These are phyloP conservation scores for Phialemonium atrogriseum DNA, from an alignment of 2,329 filamentous ascomycete species.

Conservation along the genomic window DNA sequence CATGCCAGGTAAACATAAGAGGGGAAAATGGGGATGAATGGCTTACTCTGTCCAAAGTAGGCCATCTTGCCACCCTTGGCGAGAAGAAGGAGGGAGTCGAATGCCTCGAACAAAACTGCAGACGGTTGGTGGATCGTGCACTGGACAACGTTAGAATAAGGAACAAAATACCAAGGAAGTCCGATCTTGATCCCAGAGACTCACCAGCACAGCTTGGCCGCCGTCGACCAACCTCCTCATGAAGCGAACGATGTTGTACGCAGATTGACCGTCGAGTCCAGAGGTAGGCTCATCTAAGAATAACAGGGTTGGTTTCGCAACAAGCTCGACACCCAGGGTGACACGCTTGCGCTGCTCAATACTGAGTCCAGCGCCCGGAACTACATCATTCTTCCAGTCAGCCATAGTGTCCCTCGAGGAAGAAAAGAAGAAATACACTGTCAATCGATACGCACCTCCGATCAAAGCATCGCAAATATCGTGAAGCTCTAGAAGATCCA, in stretches of 20 bases:
- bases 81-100: constrained; percentile 56
- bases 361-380: constrained; percentile 33
- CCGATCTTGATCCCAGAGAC: background rate
- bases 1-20: background rate
- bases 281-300: constrained; percentile 1
- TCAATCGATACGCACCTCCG: too few relatives aligned
- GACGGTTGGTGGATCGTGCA: constrained; percentile 60
- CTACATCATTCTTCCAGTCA: too few relatives aligned
- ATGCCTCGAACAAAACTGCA: constrained; percentile 54
- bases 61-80: constrained; percentile 58
- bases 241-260: background rate
- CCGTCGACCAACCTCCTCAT: background rate
- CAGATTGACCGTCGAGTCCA: background rate
- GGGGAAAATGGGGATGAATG: background rate
- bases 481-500: constrained; percentile 60
- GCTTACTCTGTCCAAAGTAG: constrained; percentile 47
- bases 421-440: too few relatives aligned
- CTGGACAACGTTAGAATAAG: too few relatives aligned
- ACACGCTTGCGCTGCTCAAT: constrained; percentile 53
- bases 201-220: background rate
- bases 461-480: constrained; percentile 61
- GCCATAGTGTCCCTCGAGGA: too few relatives aligned
- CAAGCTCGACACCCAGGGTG: constrained; percentile 63
- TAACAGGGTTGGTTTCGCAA: constrained; percentile 17
- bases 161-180: too few relatives aligned